Evolutionary conservation across 2,329 filamentous ascomycete species (phyloP).

Genomic region (Byssochlamys sp.): DNA sequence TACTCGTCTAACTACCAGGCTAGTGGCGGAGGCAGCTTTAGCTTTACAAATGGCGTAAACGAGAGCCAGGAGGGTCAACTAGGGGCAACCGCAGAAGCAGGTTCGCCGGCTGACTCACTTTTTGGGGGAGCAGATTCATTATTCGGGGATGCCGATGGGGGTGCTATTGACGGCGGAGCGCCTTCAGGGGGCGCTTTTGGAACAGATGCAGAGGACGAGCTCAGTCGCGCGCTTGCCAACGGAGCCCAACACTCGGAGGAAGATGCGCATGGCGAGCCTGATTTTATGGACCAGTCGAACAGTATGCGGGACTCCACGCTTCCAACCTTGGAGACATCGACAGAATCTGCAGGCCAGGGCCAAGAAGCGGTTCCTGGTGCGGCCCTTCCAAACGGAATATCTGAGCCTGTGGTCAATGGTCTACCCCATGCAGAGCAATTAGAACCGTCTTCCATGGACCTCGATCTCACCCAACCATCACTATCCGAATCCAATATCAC

Average conservation of each 20-base stretch:
- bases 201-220: slow-evolving; percentile 76
- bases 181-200: slow-evolving; percentile 55
- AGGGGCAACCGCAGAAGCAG: slow-evolving; percentile 47
- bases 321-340: slow-evolving; percentile 4
- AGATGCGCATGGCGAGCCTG: slow-evolving; percentile 24
- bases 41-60: slow-evolving; percentile 31
- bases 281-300: slow-evolving; percentile 14
- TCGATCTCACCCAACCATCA: slow-evolving; percentile 17
- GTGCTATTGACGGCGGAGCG: slow-evolving; percentile 36
- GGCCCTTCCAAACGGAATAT: slow-evolving; percentile 14
- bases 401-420: slow-evolving; percentile 29
- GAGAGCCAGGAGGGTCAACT: slow-evolving; percentile 23
- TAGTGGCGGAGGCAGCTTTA: slow-evolving; percentile 51
- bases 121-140: slow-evolving; percentile 80
- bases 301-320: slow-evolving; percentile 7
- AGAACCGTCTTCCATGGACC: slow-evolving; percentile 16
- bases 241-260: slow-evolving; percentile 47
- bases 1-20: slow-evolving; percentile 55
- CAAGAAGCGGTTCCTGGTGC: slow-evolving; percentile 12
- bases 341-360: slow-evolving; percentile 2
- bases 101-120: slow-evolving; percentile 65
- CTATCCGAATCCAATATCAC: slow-evolving; percentile 42
- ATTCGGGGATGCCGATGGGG: slow-evolving; percentile 70
- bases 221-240: slow-evolving; percentile 62
- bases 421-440: slow-evolving; percentile 35